Evolutionary conservation across 352 stramenopile species (phyloP).

Genomic region (Phytophthora podocarpi): DNA sequence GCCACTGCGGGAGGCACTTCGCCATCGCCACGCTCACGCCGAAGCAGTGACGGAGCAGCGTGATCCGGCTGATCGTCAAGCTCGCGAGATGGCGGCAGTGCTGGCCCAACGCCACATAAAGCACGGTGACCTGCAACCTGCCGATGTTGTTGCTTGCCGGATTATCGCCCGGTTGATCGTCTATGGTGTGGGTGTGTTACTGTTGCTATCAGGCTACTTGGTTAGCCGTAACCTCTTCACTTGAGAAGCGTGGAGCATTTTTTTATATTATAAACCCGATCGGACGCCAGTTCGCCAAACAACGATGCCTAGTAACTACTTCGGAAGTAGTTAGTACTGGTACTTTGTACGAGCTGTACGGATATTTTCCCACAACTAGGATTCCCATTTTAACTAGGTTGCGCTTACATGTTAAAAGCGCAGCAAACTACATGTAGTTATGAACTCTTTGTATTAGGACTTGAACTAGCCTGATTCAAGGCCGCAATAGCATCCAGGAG

Average conservation of each 20-base stretch:
- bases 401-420: no score
- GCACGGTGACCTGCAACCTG: slow-evolving; percentile 44
- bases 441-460: neutral
- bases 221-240: slow-evolving; percentile 31
- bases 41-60: slow-evolving; percentile 34
- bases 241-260: slow-evolving; percentile 18
- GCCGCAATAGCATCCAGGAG: slow-evolving; percentile 45
- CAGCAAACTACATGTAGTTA: no score
- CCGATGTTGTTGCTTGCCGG: slow-evolving; percentile 49
- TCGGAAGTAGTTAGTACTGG: no score
- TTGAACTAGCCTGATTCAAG: slow-evolving; percentile 22
- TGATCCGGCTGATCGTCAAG: slow-evolving; percentile 46
- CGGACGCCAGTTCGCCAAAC: no score
- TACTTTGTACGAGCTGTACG: no score
- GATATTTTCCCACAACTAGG: no score
- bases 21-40: slow-evolving; percentile 52
- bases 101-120: slow-evolving; percentile 48
- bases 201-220: slow-evolving; percentile 42
- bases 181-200: slow-evolving; percentile 39
- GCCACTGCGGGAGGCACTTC: slow-evolving; percentile 53
- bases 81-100: slow-evolving; percentile 55
- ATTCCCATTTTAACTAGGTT: no score
- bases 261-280: slow-evolving; percentile 1
- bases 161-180: slow-evolving; percentile 57
- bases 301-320: no score